Conservation (phyloP, 2,329 filamentous ascomycete genomes). For the Neonectria neomacrospora region DNA sequence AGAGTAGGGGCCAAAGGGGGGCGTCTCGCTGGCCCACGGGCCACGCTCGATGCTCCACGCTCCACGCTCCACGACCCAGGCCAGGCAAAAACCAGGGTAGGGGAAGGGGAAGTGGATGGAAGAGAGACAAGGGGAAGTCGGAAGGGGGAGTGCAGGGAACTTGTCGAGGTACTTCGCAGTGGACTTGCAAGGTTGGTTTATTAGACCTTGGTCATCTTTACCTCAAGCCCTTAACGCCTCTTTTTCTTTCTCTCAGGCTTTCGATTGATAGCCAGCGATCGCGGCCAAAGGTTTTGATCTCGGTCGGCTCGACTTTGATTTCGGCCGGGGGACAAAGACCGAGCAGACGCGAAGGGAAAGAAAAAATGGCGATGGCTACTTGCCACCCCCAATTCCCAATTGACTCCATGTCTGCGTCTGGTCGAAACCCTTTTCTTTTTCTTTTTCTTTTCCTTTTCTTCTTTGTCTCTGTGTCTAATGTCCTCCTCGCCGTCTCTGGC, state of each 20-base stretch:
- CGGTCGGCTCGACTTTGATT: slow-evolving; percentile 16
- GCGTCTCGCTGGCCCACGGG: slow-evolving; percentile 7
- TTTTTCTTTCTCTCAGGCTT: slow-evolving; percentile 2
- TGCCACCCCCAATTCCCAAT: slow-evolving; percentile 5
- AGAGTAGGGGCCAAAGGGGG: slow-evolving; percentile 6
- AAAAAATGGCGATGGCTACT: slow-evolving; percentile 9
- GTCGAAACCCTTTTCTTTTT: not conserved
- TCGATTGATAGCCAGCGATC: slow-evolving; percentile 16
- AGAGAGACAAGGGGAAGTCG: slow-evolving; percentile 17
- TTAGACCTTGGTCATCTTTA: slow-evolving; percentile 4
- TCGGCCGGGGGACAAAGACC: slow-evolving; percentile 16
- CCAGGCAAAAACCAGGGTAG: slow-evolving; percentile 14
- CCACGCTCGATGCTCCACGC: slow-evolving; percentile 20
- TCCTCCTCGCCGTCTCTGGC: not conserved
- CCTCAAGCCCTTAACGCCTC: not conserved
- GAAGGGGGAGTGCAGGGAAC: slow-evolving; percentile 17
- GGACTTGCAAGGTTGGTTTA: slow-evolving; percentile 5
- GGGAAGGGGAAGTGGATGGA: slow-evolving; percentile 15
- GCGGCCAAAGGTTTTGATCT: slow-evolving; percentile 19
- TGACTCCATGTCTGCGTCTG: slow-evolving; percentile 4
- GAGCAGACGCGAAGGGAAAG: slow-evolving; percentile 13
- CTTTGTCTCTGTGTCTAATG: not conserved
- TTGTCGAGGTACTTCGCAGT: slow-evolving; percentile 15
- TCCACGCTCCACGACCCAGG: slow-evolving; percentile 10
- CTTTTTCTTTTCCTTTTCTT: not conserved